Evolutionary conservation across 2,329 filamentous ascomycete species (phyloP).

Genomic region (Nemania sp.): DNA sequence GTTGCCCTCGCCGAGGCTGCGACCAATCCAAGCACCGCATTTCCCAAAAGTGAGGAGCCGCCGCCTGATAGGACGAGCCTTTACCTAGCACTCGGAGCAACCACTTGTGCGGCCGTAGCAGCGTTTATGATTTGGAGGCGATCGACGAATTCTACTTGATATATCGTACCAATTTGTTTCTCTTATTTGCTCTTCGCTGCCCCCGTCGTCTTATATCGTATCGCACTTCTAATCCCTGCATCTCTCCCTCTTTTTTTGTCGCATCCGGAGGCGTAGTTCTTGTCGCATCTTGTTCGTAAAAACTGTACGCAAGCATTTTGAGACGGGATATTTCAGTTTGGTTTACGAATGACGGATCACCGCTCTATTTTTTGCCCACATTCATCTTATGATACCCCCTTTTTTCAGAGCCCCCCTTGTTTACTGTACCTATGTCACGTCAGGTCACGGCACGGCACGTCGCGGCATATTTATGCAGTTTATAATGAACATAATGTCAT

Average conservation of each 20-base stretch:
- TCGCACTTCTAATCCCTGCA: conserved; percentile 1
- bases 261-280: conserved; percentile 15
- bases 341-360: conserved; percentile 20
- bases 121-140: conserved; percentile 69
- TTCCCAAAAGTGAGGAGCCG: conserved; percentile 88
- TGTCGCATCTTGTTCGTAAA: not conserved
- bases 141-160: conserved; percentile 53
- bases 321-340: too few relatives aligned
- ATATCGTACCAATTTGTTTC: not conserved
- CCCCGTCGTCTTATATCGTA: not conserved
- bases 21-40: conserved; percentile 84
- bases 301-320: not conserved
- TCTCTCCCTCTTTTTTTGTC: not conserved
- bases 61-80: conserved; percentile 80
- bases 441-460: too few relatives aligned
- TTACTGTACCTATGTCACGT: conserved; percentile 17
- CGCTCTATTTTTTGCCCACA: conserved; percentile 20
- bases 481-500: too few relatives aligned
- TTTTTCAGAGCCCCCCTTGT: conserved; percentile 15
- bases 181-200: conserved; percentile 7
- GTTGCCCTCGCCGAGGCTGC: conserved; percentile 89
- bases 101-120: conserved; percentile 64
- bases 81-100: conserved; percentile 82
- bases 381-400: conserved; percentile 36
- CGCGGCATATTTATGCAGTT: too few relatives aligned